Base-by-base conservation (phyloP, 192 early-diverging fungal genomes). In the Backusella luteola region DNA sequence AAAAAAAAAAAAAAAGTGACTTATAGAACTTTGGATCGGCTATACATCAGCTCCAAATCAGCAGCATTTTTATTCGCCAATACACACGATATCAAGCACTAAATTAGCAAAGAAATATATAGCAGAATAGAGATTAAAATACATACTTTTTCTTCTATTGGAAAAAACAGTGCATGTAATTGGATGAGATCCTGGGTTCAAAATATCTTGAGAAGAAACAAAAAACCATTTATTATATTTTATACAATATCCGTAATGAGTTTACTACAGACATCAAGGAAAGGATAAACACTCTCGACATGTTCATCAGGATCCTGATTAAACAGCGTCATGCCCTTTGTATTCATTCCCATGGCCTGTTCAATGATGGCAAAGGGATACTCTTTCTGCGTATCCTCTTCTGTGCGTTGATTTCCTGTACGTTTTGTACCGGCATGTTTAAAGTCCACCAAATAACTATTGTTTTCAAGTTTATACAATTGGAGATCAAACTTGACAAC, bases 391-490 rank as follows among this genome's bases (percentile, higher is more conserved):
- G 6, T 6, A 15, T 32, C 72, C 35, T 46, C 9, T 23, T 36
- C 9, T 7, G 3, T 34, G 34, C 34, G 26, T 14, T 6, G 6
- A 17, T 21, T 39, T 32, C 32, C 32, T 15, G 42, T 46, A 46
- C 44, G 41, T 49, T 71, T 26, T 36, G 75, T 67, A 29, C 89
- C 87, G 1, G 91, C 90, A 53, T 95, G 93, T 81, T 97, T 97
- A 76, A 99, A 99, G 79, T 99, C 98, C 0, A 99, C 97, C 76
- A 99, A 84, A 80, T 95, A 98, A 79, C 94, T 97, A 76, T 95
- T 90, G 52, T 80, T 85, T 69, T 99, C 96, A 29, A 99, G 91
- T 79, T 91, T 89, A 84, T 97, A 99, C 52, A 99, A 85, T 80
- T 98, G 97, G 52, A 99, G 86, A 73, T 99, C 98, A 63, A 99